These are phyloP conservation scores for Globisporangium paroecandrum DNA, from an alignment of 352 stramenopile genomes.

Conservation along the genomic window DNA sequence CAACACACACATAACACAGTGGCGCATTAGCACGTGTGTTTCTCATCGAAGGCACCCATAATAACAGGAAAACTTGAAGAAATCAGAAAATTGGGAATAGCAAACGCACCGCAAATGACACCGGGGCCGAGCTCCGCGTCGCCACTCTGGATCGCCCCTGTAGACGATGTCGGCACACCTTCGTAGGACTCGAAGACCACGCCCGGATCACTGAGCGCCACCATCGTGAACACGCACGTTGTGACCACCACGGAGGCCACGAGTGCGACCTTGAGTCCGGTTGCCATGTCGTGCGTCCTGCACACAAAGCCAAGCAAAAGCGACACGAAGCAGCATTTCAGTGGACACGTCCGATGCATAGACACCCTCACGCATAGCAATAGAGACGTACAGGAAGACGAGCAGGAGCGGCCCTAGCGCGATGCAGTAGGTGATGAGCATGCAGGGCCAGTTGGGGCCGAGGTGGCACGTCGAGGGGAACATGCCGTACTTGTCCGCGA, in stretches of 20 bases:
- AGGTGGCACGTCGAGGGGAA: slow-evolving; percentile 68
- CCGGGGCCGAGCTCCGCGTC: slow-evolving; percentile 36
- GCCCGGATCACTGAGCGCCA: slow-evolving; percentile 74
- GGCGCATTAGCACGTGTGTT: neutral
- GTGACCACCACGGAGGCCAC: slow-evolving; percentile 51
- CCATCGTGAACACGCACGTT: slow-evolving; percentile 68
- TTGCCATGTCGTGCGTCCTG: slow-evolving; percentile 33
- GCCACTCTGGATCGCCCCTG: slow-evolving; percentile 12
- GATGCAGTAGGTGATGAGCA: slow-evolving; percentile 74
- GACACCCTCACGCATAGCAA: slow-evolving; percentile 8
- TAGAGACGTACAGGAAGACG: slow-evolving; percentile 32
- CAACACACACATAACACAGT: neutral
- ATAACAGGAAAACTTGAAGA: slow-evolving; percentile 3
- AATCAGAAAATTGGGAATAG: slow-evolving; percentile 8
- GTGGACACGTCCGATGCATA: neutral
- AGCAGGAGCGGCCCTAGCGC: slow-evolving; percentile 50
- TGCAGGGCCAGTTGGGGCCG: slow-evolving; percentile 66
- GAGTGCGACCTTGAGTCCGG: slow-evolving; percentile 45
- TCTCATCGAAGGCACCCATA: neutral
- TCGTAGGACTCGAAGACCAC: slow-evolving; percentile 55
- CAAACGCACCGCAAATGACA: slow-evolving; percentile 64
- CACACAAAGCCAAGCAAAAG: neutral
- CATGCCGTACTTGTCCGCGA: slow-evolving; percentile 36
- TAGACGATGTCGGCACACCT: slow-evolving; percentile 16
- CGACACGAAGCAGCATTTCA: neutral